Evolutionary conservation across 371 early-diverging fungal species (phyloP).

Genomic region (Mortierella sp.): DNA sequence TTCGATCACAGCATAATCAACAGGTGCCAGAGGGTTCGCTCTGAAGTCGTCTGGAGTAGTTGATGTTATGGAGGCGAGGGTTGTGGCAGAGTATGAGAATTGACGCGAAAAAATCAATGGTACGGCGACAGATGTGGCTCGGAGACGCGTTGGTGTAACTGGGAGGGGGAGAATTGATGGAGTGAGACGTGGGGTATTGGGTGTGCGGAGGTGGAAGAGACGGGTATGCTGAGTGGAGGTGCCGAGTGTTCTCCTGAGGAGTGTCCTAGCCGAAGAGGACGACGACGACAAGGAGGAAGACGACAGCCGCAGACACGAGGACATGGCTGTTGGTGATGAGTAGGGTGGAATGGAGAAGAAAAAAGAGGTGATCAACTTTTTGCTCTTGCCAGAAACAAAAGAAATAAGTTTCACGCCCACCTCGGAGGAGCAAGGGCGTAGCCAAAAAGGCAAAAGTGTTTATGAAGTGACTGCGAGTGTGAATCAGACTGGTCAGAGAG

Average conservation of each 20-base stretch:
- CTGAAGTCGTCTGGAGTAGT: slow-evolving; percentile 23
- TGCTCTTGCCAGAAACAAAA: not conserved
- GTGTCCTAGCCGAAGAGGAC: slow-evolving; percentile 21
- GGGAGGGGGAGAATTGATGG: not conserved
- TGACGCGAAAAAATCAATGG: slow-evolving; percentile 17
- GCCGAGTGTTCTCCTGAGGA: slow-evolving; percentile 5
- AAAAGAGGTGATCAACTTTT: not conserved
- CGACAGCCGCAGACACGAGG: slow-evolving; percentile 35
- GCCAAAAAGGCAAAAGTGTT: no score
- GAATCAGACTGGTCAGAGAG: not conserved
- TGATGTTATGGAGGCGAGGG: not conserved
- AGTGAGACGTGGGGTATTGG: not conserved
- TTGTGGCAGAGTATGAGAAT: slow-evolving; percentile 28
- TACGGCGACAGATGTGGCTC: not conserved
- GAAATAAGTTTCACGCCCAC: not conserved
- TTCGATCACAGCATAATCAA: slow-evolving; percentile 51
- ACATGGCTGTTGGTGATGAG: slow-evolving; percentile 19
- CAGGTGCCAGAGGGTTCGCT: slow-evolving; percentile 18
- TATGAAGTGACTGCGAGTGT: not conserved
- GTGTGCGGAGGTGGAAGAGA: slow-evolving; percentile 6
- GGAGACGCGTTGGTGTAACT: not conserved
- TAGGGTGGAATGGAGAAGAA: not conserved
- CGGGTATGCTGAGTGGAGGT: slow-evolving; percentile 4
- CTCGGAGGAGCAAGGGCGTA: not conserved
- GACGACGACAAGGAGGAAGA: not conserved